Base-by-base conservation (phyloP, 2,329 filamentous ascomycete species). In the Trichoderma polysporum region DNA sequence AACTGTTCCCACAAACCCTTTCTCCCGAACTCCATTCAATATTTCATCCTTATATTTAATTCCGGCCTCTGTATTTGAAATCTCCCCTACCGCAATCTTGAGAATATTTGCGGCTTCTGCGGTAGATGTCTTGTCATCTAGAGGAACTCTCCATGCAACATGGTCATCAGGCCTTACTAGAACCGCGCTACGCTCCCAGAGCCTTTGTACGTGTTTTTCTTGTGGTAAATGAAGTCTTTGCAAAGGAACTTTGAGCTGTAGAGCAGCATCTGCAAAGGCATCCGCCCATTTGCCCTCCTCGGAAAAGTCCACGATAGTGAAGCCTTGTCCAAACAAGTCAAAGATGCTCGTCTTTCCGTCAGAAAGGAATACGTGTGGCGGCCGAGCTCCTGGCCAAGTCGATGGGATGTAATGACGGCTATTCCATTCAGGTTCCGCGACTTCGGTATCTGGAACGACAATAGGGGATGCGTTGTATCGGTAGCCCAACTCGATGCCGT, bases 401-500 rank as follows among this genome's bases (percentile, higher is more conserved):
- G 52, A 57, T 4, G 62, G 62, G 41, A 58, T 10, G 12, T 65
- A 57, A 27, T 57, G 39, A 8, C 31, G 19, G 17, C 35, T 37
- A 12, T 39, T 57, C 62, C 62, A 65, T 49, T 57, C 41, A 4
- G 39, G 45, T 10, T 64, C 61, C 13, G 27, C 22, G 15, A 33
- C 61, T 8, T 64, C 61, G 9, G 61, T 7, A 29, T 64, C 61
- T 3, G 37, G 37, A 22, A 56, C 22, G 39, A 64, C 9, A 19
- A 64, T 3, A 2, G 61, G 61, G 5, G 61, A 64, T 33, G 27
- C 37, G 35, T 59, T 63, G 52, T 75, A 73, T 10, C 70, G 63
- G 56, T 76, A 74, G 3, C 69, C 74, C 70, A 76, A 68, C 57
- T 76, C 75, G 22, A 76, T 71, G 2, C 74, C 74, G 15, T 69